A percentile compares a stretch with the other conserved stretches of the same genome.
phyloP scores from a whole-genome alignment of 495 filamentous ascomycete genomes.

The Aspergillus haitiensis region DNA sequence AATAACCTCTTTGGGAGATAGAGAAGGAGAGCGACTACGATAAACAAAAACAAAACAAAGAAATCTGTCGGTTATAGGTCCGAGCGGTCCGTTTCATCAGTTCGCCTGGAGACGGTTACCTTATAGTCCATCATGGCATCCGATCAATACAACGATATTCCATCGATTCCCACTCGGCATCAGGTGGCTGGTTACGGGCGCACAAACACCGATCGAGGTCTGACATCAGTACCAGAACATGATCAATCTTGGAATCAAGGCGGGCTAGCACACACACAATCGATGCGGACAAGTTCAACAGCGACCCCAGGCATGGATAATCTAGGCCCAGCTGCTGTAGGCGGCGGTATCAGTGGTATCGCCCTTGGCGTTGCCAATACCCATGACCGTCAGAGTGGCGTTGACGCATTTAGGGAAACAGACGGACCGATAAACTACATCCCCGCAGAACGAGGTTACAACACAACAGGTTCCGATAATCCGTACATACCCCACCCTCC shows the following conservation, averaged over 20 bases:
- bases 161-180: constrained; percentile 20
- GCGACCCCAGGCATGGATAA: constrained; percentile 76
- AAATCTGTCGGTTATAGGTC: neutral
- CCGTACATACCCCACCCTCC: constrained; percentile 45
- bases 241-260: constrained; percentile 20
- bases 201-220: constrained; percentile 5
- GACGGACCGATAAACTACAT: constrained; percentile 41
- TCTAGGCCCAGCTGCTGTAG: constrained; percentile 65
- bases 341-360: constrained; percentile 76
- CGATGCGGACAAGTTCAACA: constrained; percentile 48
- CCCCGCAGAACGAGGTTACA: constrained; percentile 47
- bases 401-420: constrained; percentile 62
- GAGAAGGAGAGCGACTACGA: neutral
- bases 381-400: constrained; percentile 69
- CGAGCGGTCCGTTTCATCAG: neutral
- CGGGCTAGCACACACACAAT: constrained; percentile 19
- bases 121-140: constrained; percentile 6
- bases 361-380: constrained; percentile 72
- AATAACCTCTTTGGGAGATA: neutral
- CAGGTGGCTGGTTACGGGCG: constrained; percentile 13
- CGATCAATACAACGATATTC: constrained; percentile 25
- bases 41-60: constrained; percentile 4
- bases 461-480: constrained; percentile 45
- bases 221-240: constrained; percentile 23
- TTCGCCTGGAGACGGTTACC: constrained; percentile 10